Percentiles rank a stretch among this genome's conserved stretches.
Evolutionary conservation across 345 rosid genomes (phyloP).

Genomic region (Bretschneidera sinensis): DNA sequence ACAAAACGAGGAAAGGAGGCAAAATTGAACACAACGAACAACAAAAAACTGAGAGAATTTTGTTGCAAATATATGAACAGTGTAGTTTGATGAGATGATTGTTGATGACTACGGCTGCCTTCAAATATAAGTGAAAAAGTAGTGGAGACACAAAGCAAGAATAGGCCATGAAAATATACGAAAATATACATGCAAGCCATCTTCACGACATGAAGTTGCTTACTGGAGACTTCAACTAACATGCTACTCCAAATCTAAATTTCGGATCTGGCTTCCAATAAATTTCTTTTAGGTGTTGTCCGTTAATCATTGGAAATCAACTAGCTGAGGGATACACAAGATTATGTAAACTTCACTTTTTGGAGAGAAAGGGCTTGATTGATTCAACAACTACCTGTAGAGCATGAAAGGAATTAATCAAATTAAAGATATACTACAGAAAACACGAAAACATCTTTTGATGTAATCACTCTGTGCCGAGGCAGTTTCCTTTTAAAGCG

Average conservation of each 20-base stretch:
- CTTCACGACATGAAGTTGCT: too few relatives aligned
- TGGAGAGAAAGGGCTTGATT: constrained; percentile 49
- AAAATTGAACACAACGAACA: not conserved
- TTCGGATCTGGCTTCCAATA: not conserved
- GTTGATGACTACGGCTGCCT: not conserved
- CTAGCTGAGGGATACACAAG: not conserved
- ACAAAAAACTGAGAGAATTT: too few relatives aligned
- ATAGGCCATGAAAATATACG: not conserved
- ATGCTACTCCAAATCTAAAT: not conserved
- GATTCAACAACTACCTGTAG: constrained; percentile 67
- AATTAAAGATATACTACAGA: not conserved
- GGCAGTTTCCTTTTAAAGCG: not conserved
- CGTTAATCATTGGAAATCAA: constrained; percentile 1
- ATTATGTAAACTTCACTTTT: constrained; percentile 24
- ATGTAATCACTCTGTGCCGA: too few relatives aligned
- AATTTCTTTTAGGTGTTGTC: not conserved
- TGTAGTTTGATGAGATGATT: too few relatives aligned
- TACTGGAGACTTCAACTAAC: not conserved
- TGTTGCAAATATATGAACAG: too few relatives aligned
- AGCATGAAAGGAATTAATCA: constrained; percentile 5
- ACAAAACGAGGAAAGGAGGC: not conserved
- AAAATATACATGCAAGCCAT: not conserved
- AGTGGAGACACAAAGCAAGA: not conserved
- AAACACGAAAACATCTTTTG: too few relatives aligned
- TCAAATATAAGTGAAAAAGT: not conserved